Conservation (phyloP, 2,329 filamentous ascomycete species). For the Aspergillus brasiliensis region DNA sequence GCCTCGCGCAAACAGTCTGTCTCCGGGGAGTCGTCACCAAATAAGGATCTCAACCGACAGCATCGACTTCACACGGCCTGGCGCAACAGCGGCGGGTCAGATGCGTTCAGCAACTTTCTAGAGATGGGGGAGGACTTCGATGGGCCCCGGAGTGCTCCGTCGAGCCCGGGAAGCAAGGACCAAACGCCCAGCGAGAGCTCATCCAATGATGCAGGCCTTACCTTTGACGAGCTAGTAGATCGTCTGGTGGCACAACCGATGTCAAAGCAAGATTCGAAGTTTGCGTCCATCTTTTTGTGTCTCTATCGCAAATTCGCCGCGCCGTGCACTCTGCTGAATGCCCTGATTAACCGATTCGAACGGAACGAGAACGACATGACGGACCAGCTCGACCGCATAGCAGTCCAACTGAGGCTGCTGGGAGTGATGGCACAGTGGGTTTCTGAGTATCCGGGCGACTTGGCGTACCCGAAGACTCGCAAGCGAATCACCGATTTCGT, state of each 20-base stretch:
- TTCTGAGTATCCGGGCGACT: constrained; percentile 86
- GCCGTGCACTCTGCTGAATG: constrained; percentile 73
- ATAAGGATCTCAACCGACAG: constrained; percentile 33
- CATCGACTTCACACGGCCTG: constrained; percentile 40
- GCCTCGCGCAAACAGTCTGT: constrained; percentile 35
- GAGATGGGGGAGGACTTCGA: constrained; percentile 48
- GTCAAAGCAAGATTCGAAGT: constrained; percentile 86
- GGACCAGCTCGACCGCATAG: constrained; percentile 73
- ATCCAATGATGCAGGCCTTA: constrained; percentile 40
- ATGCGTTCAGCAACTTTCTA: constrained; percentile 46
- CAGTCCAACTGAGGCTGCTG: constrained; percentile 79
- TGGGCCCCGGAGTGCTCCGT: constrained; percentile 28
- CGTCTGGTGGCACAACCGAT: constrained; percentile 80
- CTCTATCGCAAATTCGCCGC: constrained; percentile 92
- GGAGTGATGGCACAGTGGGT: constrained; percentile 88
- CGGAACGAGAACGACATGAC: constrained; percentile 74
- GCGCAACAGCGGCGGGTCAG: constrained; percentile 43
- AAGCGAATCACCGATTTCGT: constrained; percentile 76
- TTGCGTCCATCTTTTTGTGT: constrained; percentile 84
- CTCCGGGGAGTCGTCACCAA: constrained; percentile 32
- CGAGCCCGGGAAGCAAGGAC: constrained; percentile 35
- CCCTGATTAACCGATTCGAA: constrained; percentile 64
- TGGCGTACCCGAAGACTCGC: constrained; percentile 75
- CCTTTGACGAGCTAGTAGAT: constrained; percentile 74
- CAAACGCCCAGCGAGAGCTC: constrained; percentile 35